Conservation (phyloP, 345 rosid genomes). For the Rhodamnia argentea region DNA sequence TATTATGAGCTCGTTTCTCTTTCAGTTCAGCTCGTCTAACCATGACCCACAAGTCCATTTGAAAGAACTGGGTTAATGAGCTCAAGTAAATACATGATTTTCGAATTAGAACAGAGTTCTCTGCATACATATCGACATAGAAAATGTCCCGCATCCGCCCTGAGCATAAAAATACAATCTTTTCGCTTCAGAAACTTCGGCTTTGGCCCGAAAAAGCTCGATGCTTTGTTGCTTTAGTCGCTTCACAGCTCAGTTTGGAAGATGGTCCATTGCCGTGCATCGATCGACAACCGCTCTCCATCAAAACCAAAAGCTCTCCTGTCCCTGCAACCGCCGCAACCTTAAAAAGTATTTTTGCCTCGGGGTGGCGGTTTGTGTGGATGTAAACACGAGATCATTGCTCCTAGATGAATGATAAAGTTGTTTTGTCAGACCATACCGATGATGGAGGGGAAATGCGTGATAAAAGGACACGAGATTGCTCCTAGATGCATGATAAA, state of each 20-base stretch:
- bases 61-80: background rate
- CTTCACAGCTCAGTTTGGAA: background rate
- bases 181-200: background rate
- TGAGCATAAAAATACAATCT: background rate
- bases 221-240: background rate
- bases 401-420: background rate
- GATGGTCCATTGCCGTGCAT: background rate
- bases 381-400: background rate
- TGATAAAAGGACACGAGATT: background rate
- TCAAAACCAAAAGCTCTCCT: background rate
- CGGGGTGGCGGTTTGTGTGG: background rate
- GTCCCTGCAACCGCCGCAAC: background rate
- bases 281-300: background rate
- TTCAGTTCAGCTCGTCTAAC: background rate
- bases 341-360: background rate
- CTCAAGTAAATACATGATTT: background rate
- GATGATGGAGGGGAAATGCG: background rate
- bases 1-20: background rate
- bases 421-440: background rate
- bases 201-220: background rate
- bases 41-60: background rate
- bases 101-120: background rate
- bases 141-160: background rate
- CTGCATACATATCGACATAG: background rate
- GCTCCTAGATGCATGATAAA: background rate